Percentiles rank a stretch among this genome's conserved stretches.
These are phyloP conservation scores for Anthracocystis setariae DNA, from an alignment of 1,284 basidiomycete species.

Conservation along the genomic window DNA sequence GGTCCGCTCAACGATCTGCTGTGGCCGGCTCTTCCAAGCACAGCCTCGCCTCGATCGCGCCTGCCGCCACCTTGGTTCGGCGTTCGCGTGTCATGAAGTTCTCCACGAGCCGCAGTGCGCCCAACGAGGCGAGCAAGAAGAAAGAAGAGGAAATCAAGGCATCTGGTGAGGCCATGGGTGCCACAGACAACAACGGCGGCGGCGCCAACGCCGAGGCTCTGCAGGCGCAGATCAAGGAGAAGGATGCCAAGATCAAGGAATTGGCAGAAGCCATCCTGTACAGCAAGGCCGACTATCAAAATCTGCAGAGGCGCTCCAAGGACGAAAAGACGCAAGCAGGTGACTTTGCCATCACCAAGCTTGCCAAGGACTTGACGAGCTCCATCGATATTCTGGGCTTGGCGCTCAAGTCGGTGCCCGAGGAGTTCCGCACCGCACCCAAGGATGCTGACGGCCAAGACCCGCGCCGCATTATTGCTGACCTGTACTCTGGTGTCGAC, in stretches of 20 bases:
- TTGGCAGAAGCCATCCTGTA: conserved; percentile 65
- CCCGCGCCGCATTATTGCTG: conserved; percentile 54
- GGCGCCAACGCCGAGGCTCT: conserved; percentile 17
- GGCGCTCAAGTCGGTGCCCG: conserved; percentile 83
- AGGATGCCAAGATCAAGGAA: conserved; percentile 66
- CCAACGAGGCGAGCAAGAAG: conserved; percentile 35
- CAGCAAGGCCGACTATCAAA: conserved; percentile 85
- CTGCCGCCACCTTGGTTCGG: conserved; percentile 11
- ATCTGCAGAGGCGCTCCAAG: conserved; percentile 87
- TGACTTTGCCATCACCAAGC: conserved; percentile 90
- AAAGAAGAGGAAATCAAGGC: conserved; percentile 52
- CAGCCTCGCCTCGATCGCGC: conserved; percentile 22
- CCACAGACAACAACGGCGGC: conserved; percentile 32
- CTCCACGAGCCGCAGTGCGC: conserved; percentile 24
- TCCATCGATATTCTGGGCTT: conserved; percentile 90
- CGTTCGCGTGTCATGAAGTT: conserved; percentile 33
- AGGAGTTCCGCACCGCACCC: conserved; percentile 60
- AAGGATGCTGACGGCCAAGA: conserved; percentile 65
- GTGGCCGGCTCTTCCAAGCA: conserved; percentile 39
- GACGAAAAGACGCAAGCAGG: conserved; percentile 90
- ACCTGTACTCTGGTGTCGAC: conserved; percentile 80
- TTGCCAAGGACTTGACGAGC: conserved; percentile 87
- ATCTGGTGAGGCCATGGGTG: conserved; percentile 54
- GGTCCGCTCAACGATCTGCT: conserved; percentile 29
- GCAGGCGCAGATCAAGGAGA: conserved; percentile 62